Conservation (phyloP, 1,284 basidiomycete genomes). For the Irpex sp. region DNA sequence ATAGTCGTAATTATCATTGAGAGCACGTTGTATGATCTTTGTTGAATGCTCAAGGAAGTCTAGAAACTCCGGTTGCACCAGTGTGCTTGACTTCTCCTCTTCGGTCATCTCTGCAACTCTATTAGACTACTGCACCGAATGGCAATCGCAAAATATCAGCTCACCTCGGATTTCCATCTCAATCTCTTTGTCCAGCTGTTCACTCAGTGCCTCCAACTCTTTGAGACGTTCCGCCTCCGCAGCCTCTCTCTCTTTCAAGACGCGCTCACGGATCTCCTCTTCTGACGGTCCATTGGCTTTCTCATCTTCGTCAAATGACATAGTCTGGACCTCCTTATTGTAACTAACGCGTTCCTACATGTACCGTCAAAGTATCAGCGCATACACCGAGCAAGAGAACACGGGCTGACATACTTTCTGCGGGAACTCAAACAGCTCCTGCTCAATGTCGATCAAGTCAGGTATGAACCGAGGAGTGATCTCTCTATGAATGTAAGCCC, state of each 20-base stretch:
- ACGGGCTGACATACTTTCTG: conserved; percentile 55
- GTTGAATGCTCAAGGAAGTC: conserved; percentile 94
- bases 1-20: conserved; percentile 96
- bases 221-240: conserved; percentile 62
- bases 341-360: conserved; percentile 84
- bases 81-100: conserved; percentile 77
- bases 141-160: background rate
- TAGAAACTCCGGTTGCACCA: conserved; percentile 82
- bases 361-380: background rate
- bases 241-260: conserved; percentile 57
- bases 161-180: conserved; percentile 77
- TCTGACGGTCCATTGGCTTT: conserved; percentile 42
- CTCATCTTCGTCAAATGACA: conserved; percentile 48
- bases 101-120: conserved; percentile 66
- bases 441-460: conserved; percentile 82
- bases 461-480: conserved; percentile 60
- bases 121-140: background rate
- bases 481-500: conserved; percentile 34
- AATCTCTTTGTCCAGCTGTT: conserved; percentile 73
- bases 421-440: conserved; percentile 87
- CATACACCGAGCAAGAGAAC: background rate
- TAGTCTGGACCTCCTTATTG: conserved; percentile 91
- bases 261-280: conserved; percentile 68
- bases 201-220: conserved; percentile 77
- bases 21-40: conserved; percentile 92